Percentiles rank a stretch among this genome's conserved stretches.
These are phyloP conservation scores for Flaveria ramosissima DNA, from an alignment of 129 eudicot genomes.

Conservation along the genomic window DNA sequence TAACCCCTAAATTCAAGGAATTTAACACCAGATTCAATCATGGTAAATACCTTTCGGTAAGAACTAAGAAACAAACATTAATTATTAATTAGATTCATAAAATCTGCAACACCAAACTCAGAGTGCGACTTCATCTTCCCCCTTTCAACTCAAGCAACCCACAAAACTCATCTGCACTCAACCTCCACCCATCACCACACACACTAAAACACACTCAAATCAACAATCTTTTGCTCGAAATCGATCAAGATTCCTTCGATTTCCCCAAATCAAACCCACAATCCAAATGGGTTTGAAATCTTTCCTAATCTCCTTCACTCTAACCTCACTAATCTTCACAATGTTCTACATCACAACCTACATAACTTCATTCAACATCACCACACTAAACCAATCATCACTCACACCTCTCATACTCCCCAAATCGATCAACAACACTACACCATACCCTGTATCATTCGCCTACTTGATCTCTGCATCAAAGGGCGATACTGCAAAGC, in stretches of 20 bases:
- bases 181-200: not conserved
- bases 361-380: conserved; percentile 33
- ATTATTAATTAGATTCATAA: too few relatives aligned
- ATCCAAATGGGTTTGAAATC: conserved; percentile 50
- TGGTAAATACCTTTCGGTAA: too few relatives aligned
- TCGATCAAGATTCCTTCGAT: too few relatives aligned
- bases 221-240: not conserved
- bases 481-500: conserved; percentile 60
- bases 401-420: conserved; percentile 31
- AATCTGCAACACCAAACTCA: too few relatives aligned
- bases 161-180: conserved; percentile 33
- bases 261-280: not conserved
- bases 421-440: conserved; percentile 37
- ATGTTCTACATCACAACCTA: conserved; percentile 60
- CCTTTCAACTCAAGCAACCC: conserved; percentile 27
- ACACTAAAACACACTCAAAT: too few relatives aligned
- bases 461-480: conserved; percentile 97
- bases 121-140: too few relatives aligned
- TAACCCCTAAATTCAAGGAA: too few relatives aligned
- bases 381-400: conserved; percentile 37
- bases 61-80: too few relatives aligned
- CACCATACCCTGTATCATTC: conserved; percentile 65
- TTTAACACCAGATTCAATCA: too few relatives aligned
- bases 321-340: conserved; percentile 50
- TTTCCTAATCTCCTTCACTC: conserved; percentile 50